These are phyloP conservation scores for Geopyxis carbonaria DNA, from an alignment of 495 filamentous ascomycete species.

Conservation along the genomic window DNA sequence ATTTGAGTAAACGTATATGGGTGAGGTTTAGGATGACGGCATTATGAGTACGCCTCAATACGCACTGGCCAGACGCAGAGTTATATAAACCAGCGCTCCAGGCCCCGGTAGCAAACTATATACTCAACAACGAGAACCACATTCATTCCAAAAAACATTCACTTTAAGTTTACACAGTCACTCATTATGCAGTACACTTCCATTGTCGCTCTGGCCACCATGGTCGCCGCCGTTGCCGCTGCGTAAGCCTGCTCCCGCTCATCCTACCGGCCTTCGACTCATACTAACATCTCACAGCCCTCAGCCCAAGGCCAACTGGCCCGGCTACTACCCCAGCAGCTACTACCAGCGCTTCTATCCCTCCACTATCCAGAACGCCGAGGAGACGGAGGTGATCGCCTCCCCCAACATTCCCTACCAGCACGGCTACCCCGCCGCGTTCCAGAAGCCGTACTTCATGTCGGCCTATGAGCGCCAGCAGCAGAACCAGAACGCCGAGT, in stretches of 20 bases:
- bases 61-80: too few relatives aligned
- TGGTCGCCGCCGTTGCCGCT: conserved; percentile 10
- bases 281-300: conserved; percentile 1
- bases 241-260: conserved; percentile 7
- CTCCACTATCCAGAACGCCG: too few relatives aligned
- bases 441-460: conserved; percentile 14
- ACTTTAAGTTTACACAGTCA: too few relatives aligned
- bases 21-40: too few relatives aligned
- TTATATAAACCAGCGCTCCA: too few relatives aligned
- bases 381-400: conserved; percentile 1
- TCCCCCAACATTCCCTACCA: conserved; percentile 15
- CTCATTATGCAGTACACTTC: too few relatives aligned
- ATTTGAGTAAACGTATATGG: too few relatives aligned
- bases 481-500: conserved; percentile 1
- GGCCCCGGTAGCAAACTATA: too few relatives aligned
- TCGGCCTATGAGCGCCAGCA: conserved; percentile 2
- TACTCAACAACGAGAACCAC: too few relatives aligned
- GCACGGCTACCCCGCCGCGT: conserved; percentile 20
- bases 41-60: too few relatives aligned
- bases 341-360: conserved; percentile 10
- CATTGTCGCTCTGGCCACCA: conserved; percentile 10
- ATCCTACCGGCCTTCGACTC: neutral
- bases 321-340: conserved; percentile 19
- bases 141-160: too few relatives aligned
- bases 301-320: neutral